Percentiles rank a stretch among this genome's conserved stretches.
phyloP scores from a whole-genome alignment of 1,284 basidiomycete species.

The Golubevia pallescens region DNA sequence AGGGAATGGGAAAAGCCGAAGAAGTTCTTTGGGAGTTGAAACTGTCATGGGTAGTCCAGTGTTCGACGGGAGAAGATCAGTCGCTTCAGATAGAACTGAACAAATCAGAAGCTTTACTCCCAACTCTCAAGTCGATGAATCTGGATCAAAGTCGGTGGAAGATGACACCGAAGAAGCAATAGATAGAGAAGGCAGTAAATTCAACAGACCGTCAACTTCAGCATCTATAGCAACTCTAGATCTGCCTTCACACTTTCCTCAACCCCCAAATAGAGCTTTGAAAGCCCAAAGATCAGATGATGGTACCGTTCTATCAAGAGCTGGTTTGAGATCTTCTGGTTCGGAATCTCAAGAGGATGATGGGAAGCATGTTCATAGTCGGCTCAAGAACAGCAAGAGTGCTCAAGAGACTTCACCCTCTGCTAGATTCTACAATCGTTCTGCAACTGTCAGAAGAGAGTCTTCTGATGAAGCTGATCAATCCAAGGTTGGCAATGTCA shows the following conservation, averaged over 20 bases:
- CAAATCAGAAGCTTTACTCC: background rate
- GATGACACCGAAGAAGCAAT: too few species aligned
- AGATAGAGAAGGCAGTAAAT: background rate
- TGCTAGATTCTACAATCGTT: background rate
- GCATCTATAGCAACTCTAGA: background rate
- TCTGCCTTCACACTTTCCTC: background rate
- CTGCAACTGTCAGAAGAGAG: background rate
- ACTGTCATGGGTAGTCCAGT: background rate
- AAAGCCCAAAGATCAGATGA: constrained; percentile 14
- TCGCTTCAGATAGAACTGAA: background rate
- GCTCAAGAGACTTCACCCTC: background rate
- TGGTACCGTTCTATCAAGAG: constrained; percentile 26
- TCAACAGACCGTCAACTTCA: background rate
- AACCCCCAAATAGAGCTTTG: background rate
- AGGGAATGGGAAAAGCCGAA: background rate
- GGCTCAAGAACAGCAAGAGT: background rate
- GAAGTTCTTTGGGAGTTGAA: background rate
- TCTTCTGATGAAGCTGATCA: background rate
- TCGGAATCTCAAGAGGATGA: background rate
- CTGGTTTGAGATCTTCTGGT: constrained; percentile 16
- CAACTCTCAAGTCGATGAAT: too few species aligned
- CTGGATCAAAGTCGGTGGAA: too few species aligned
- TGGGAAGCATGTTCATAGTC: too few species aligned
- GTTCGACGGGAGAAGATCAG: background rate
- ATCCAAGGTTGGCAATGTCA: background rate